phyloP scores from a whole-genome alignment of 495 filamentous ascomycete species.

The Lepidopterella palustris region DNA sequence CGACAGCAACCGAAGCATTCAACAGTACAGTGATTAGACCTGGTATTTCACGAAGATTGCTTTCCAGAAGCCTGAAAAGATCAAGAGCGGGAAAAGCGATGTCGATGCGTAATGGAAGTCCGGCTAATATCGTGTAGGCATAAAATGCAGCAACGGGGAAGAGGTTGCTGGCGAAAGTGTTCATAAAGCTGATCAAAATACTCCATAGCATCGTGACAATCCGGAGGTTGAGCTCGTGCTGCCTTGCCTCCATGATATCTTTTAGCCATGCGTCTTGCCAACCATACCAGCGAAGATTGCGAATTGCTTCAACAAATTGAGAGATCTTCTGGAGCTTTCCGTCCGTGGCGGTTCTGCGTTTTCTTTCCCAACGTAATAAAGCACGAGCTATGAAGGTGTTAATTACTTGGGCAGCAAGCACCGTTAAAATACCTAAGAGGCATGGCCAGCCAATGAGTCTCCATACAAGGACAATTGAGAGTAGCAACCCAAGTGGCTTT shows the following conservation, averaged over 20 bases:
- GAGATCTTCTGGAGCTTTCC: constrained; percentile 63
- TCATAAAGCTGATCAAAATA: constrained; percentile 53
- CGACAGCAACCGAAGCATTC: constrained; percentile 68
- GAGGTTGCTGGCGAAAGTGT: constrained; percentile 56
- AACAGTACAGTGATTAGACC: constrained; percentile 61
- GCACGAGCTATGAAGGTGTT: constrained; percentile 57
- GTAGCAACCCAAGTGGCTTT: constrained; percentile 58
- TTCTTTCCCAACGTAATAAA: constrained; percentile 56
- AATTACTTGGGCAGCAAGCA: constrained; percentile 56
- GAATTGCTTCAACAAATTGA: constrained; percentile 75
- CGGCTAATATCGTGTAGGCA: constrained; percentile 65
- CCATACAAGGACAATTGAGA: constrained; percentile 66
- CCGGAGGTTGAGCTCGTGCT: constrained; percentile 58
- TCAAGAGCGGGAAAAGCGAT: constrained; percentile 77
- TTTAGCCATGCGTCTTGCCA: constrained; percentile 77
- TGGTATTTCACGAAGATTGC: constrained; percentile 62
- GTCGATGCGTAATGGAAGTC: constrained; percentile 60
- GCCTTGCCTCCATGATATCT: constrained; percentile 62
- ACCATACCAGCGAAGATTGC: constrained; percentile 81
- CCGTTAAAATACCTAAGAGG: constrained; percentile 59
- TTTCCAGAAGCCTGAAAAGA: constrained; percentile 66
- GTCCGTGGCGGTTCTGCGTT: constrained; percentile 62
- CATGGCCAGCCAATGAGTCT: constrained; percentile 72
- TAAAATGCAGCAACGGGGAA: constrained; percentile 75
- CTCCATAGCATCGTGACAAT: constrained; percentile 58